phyloP scores from a whole-genome alignment of 2,329 filamentous ascomycete species.

The Davidsoniella virescens region DNA sequence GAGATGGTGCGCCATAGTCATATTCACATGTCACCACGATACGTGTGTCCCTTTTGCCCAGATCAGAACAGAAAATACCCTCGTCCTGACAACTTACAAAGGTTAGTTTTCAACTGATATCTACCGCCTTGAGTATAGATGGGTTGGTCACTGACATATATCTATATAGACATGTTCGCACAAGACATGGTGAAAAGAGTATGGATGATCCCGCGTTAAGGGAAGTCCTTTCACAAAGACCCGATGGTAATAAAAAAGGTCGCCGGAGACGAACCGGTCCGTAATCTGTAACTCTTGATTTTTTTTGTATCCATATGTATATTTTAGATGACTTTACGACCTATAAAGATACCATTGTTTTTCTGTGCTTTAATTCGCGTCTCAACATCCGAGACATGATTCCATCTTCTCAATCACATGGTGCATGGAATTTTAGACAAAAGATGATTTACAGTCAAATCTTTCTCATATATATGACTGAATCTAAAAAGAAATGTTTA shows the following conservation, averaged over 20 bases:
- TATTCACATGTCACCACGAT: slow-evolving; percentile 86
- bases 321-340: background rate
- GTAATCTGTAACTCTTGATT: slow-evolving; percentile 13
- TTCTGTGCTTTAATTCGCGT: background rate
- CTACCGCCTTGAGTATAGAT: background rate
- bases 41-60: slow-evolving; percentile 90
- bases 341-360: background rate
- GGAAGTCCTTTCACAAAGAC: slow-evolving; percentile 70
- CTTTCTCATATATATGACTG: too few species aligned
- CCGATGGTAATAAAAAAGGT: slow-evolving; percentile 69
- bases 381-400: background rate
- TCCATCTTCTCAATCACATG: background rate
- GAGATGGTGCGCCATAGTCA: slow-evolving; percentile 65
- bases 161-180: slow-evolving; percentile 63
- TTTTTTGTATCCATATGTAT: background rate
- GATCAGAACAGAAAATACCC: slow-evolving; percentile 91
- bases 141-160: slow-evolving; percentile 2
- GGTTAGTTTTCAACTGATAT: slow-evolving; percentile 35
- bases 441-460: too few species aligned
- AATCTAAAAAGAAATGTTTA: too few species aligned
- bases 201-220: slow-evolving; percentile 71
- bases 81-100: slow-evolving; percentile 84
- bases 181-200: slow-evolving; percentile 78
- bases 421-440: too few species aligned
- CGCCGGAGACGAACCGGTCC: slow-evolving; percentile 49